Percentiles rank a stretch among this genome's conserved stretches.
These are phyloP conservation scores for Amanita subjunquillea DNA, from an alignment of 768 basidiomycete species.

Conservation along the genomic window DNA sequence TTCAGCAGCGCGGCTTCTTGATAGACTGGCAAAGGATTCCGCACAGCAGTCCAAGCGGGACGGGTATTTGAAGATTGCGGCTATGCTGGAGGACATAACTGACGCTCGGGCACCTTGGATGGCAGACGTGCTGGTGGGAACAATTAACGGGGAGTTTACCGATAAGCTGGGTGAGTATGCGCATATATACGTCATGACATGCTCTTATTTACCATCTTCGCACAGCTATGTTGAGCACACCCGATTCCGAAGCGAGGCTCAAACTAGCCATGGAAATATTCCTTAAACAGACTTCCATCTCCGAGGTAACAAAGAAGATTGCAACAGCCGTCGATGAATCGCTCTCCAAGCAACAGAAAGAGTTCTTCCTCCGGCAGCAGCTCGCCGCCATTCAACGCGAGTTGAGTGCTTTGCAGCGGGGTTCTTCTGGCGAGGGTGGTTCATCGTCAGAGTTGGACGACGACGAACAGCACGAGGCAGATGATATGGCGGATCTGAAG, in stretches of 20 bases:
- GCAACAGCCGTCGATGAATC: conserved; percentile 73
- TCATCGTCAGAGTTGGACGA: conserved; percentile 53
- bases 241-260: conserved; percentile 52
- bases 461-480: conserved; percentile 72
- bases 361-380: conserved; percentile 78
- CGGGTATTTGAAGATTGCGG: conserved; percentile 56
- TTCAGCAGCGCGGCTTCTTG: conserved; percentile 55
- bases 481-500: conserved; percentile 66
- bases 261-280: conserved; percentile 61
- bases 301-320: conserved; percentile 75
- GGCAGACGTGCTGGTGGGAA: conserved; percentile 66
- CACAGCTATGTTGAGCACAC: conserved; percentile 51
- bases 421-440: conserved; percentile 11
- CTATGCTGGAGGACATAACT: conserved; percentile 65
- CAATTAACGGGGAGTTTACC: conserved; percentile 51
- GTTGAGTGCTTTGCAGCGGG: conserved; percentile 43
- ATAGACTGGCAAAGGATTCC: conserved; percentile 46
- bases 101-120: conserved; percentile 59
- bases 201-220: background rate
- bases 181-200: background rate
- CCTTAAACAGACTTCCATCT: conserved; percentile 65
- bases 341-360: conserved; percentile 83
- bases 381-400: conserved; percentile 74
- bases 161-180: conserved; percentile 58
- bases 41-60: conserved; percentile 46